Evolutionary conservation across 768 basidiomycete genomes (phyloP).

Genomic region (Hericium erinaceus): DNA sequence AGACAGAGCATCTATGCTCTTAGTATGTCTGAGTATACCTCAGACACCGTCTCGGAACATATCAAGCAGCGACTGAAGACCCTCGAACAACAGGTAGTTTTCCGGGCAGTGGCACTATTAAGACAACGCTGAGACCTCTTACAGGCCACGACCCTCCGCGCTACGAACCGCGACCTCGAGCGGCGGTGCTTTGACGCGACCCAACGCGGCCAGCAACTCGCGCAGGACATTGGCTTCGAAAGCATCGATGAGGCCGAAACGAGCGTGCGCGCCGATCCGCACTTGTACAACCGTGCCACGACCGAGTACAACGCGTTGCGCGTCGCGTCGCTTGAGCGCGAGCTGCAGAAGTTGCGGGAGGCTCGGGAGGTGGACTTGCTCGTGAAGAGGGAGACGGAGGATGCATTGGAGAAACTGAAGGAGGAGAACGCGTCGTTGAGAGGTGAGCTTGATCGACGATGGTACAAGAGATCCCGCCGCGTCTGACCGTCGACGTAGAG

Average conservation of each 20-base stretch:
- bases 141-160: neutral
- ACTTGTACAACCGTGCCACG: neutral
- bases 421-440: neutral
- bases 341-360: neutral
- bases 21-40: too few species aligned
- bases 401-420: neutral
- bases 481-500: neutral
- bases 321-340: neutral
- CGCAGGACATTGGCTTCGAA: neutral
- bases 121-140: neutral
- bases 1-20: too few species aligned
- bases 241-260: neutral
- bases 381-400: neutral
- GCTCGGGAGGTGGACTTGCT: neutral
- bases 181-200: neutral
- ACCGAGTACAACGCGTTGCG: neutral
- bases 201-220: constrained; percentile 1
- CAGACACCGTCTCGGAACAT: neutral
- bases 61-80: neutral
- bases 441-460: neutral
- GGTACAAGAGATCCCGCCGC: neutral
- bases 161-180: neutral
- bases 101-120: neutral
- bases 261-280: neutral
- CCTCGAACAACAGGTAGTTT: neutral